Evolutionary conservation across 163 green algal species (phyloP).

Genomic region (Scenedesmus sp.): DNA sequence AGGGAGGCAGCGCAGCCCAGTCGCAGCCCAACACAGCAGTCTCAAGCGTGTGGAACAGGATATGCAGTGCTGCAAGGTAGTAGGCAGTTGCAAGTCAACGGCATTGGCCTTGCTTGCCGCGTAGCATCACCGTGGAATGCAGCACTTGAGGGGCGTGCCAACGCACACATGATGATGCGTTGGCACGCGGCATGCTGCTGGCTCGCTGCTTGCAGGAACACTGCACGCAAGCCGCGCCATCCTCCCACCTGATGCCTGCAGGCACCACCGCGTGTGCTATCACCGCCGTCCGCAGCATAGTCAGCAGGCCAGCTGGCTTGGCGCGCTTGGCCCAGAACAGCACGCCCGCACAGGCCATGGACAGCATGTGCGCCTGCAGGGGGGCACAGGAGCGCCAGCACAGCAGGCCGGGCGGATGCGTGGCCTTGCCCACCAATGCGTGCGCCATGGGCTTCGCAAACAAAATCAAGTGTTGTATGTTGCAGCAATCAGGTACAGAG

Average conservation of each 20-base stretch:
- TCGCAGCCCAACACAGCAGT: background rate
- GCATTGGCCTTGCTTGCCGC: too few relatives aligned
- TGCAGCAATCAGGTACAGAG: too few relatives aligned
- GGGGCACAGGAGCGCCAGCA: background rate
- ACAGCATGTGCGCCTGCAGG: slow-evolving; percentile 39
- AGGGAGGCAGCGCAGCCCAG: background rate
- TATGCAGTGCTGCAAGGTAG: too few relatives aligned
- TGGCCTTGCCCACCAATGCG: too few relatives aligned
- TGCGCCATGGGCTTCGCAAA: too few relatives aligned
- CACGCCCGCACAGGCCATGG: slow-evolving; percentile 29
- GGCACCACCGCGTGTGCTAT: slow-evolving; percentile 19
- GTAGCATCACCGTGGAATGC: background rate
- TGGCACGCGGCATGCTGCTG: too few relatives aligned
- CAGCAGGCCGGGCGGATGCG: background rate
- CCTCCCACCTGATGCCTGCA: slow-evolving; percentile 29
- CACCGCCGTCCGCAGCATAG: slow-evolving; percentile 16
- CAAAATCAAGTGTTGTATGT: too few relatives aligned
- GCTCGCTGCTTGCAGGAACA: too few relatives aligned
- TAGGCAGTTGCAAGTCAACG: too few relatives aligned
- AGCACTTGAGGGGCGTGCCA: background rate
- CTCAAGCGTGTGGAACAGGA: too few relatives aligned
- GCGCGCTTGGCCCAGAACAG: slow-evolving; percentile 45
- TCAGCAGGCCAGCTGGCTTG: slow-evolving; percentile 37
- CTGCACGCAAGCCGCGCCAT: background rate
- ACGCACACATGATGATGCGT: too few relatives aligned